A percentile compares a stretch with the other conserved stretches of the same genome.
Conservation (phyloP, 1,284 basidiomycete species). For the Fomitopsis betulina region DNA sequence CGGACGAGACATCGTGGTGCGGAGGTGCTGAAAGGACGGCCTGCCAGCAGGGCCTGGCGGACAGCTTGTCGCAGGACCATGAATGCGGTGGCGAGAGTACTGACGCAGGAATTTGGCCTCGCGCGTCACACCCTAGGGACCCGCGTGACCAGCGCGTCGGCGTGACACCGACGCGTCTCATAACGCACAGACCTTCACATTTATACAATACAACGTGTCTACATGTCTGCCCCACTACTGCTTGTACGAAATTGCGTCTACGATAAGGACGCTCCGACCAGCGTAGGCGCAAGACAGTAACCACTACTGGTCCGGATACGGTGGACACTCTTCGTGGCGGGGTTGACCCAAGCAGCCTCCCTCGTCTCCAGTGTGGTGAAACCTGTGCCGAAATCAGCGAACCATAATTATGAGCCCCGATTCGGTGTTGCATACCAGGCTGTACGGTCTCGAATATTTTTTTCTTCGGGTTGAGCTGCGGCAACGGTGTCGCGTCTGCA, state of each 20-base stretch:
- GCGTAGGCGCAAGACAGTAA: constrained; percentile 73
- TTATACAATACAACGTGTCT: constrained; percentile 12
- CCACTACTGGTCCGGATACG: constrained; percentile 84
- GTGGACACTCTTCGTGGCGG: constrained; percentile 76
- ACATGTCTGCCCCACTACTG: not conserved
- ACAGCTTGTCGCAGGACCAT: constrained; percentile 29
- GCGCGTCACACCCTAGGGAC: not conserved
- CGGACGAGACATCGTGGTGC: constrained; percentile 24
- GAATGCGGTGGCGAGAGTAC: constrained; percentile 1
- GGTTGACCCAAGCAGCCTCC: constrained; percentile 92
- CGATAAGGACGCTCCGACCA: constrained; percentile 85
- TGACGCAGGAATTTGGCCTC: not conserved
- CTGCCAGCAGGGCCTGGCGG: constrained; percentile 14
- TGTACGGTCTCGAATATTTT: constrained; percentile 96
- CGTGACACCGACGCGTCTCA: not conserved
- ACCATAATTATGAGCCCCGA: not conserved
- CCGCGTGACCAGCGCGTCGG: not conserved
- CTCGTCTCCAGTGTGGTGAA: constrained; percentile 84
- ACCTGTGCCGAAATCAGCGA: constrained; percentile 33
- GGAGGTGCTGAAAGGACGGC: constrained; percentile 24
- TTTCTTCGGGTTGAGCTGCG: constrained; percentile 93
- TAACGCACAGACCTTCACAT: not conserved
- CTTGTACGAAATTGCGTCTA: constrained; percentile 31
- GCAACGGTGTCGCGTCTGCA: constrained; percentile 66
- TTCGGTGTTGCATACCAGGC: constrained; percentile 49